Percentiles rank a stretch among this genome's conserved stretches.
Conservation (phyloP, 441 rosid species). For the Adansonia madagascariensis region DNA sequence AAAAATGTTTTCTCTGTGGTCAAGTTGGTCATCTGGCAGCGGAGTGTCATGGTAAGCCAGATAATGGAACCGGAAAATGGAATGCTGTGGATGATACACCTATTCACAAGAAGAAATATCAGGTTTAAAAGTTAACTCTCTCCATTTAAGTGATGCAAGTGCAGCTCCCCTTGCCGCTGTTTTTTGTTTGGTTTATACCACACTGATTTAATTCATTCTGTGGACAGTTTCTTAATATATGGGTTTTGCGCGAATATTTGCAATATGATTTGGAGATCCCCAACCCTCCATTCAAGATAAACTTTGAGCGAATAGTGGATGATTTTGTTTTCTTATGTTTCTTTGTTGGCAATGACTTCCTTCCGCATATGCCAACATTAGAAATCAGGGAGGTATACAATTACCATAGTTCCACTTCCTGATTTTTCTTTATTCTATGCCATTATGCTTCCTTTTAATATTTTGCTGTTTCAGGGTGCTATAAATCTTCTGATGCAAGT, state of each 20-base stretch:
- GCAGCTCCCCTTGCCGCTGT: neutral
- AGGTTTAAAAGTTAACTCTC: conserved; percentile 54
- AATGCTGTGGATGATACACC: conserved; percentile 68
- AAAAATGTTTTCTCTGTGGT: conserved; percentile 88
- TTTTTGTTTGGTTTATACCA: conserved; percentile 21
- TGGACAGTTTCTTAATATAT: conserved; percentile 82
- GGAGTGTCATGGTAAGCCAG: conserved; percentile 77
- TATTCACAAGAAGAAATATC: conserved; percentile 94
- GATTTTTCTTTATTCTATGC: neutral
- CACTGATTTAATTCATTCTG: conserved; percentile 17
- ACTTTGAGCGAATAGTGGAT: conserved; percentile 87
- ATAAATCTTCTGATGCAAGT: conserved; percentile 88
- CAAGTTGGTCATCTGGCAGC: conserved; percentile 96
- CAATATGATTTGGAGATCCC: conserved; percentile 83
- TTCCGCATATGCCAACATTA: conserved; percentile 97
- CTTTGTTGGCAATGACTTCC: conserved; percentile 98
- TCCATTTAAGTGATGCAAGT: conserved; percentile 1
- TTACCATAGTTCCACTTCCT: conserved; percentile 5
- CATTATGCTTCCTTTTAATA: conserved; percentile 11
- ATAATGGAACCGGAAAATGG: conserved; percentile 42
- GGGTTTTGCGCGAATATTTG: conserved; percentile 94
- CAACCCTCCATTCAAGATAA: conserved; percentile 73
- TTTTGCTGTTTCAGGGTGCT: conserved; percentile 73
- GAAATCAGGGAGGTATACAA: conserved; percentile 91
- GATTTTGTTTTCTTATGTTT: conserved; percentile 97